phyloP scores from a whole-genome alignment of 1,284 basidiomycete genomes.

The Coniophora puteana region DNA sequence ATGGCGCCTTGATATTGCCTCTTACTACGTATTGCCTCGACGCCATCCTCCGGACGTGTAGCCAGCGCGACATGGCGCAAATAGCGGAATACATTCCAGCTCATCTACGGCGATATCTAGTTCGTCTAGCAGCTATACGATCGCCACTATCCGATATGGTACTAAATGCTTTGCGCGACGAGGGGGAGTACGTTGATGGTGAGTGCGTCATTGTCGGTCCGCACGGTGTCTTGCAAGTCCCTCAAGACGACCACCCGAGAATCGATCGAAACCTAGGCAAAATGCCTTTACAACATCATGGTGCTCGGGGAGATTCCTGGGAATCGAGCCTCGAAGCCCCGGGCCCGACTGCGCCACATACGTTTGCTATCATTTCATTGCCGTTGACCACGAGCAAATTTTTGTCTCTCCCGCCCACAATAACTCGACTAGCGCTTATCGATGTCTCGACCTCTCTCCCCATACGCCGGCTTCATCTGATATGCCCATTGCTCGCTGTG shows the following conservation, averaged over 20 bases:
- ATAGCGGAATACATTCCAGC: slow-evolving; percentile 47
- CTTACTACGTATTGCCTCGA: slow-evolving; percentile 40
- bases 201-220: slow-evolving; percentile 64
- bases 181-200: slow-evolving; percentile 49
- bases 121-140: slow-evolving; percentile 54
- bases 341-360: slow-evolving; percentile 32
- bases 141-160: slow-evolving; percentile 45
- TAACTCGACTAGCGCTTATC: slow-evolving; percentile 57
- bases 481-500: slow-evolving; percentile 59
- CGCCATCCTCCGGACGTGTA: slow-evolving; percentile 31
- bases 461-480: slow-evolving; percentile 49
- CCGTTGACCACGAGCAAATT: slow-evolving; percentile 33
- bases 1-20: no score
- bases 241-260: no score
- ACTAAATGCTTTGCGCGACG: slow-evolving; percentile 45
- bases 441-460: slow-evolving; percentile 39
- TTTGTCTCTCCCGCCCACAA: slow-evolving; percentile 49
- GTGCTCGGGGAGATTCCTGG: neutral
- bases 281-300: no score
- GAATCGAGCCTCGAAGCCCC: slow-evolving; percentile 26
- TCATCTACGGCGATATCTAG: slow-evolving; percentile 52
- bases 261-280: no score
- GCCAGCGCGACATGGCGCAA: slow-evolving; percentile 30
- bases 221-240: slow-evolving; percentile 36
- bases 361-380: slow-evolving; percentile 35